Evolutionary conservation across 83 land plant genomes (phyloP).

Genomic region (Thuja plicata): DNA sequence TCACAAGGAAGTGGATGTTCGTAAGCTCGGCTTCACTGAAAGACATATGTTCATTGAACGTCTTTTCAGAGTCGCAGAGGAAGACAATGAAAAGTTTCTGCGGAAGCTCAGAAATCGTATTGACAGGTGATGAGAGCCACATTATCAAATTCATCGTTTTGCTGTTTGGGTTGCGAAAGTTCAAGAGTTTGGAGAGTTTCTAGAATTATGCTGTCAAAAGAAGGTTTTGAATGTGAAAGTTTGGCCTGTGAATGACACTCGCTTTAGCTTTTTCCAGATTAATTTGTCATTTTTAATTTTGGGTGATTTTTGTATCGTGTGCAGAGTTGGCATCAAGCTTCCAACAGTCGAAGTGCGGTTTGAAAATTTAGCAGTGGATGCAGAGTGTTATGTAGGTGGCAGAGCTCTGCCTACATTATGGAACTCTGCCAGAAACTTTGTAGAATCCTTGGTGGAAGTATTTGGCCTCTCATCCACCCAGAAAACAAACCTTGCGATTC

Average conservation of each 20-base stretch:
- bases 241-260: background rate
- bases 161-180: background rate
- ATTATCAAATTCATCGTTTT: background rate
- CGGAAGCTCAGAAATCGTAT: constrained; percentile 47
- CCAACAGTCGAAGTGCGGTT: constrained; percentile 81
- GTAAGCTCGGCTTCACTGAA: constrained; percentile 45
- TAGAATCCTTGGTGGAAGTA: constrained; percentile 37
- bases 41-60: constrained; percentile 53
- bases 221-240: background rate
- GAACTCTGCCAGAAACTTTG: constrained; percentile 52
- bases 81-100: constrained; percentile 74
- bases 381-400: constrained; percentile 58
- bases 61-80: constrained; percentile 60
- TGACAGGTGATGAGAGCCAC: constrained; percentile 41
- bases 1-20: constrained; percentile 64
- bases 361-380: constrained; percentile 67
- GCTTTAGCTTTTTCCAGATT: background rate
- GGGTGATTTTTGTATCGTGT: background rate
- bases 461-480: constrained; percentile 32
- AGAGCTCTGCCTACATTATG: constrained; percentile 73
- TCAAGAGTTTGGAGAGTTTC: background rate
- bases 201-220: background rate
- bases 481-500: constrained; percentile 47
- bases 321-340: constrained; percentile 76
- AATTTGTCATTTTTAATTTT: background rate